Evolutionary conservation across 2,329 filamentous ascomycete species (phyloP), one percentile per base, ranked within the genome.

Genomic region (Pseudomassariella vexata): DNA sequence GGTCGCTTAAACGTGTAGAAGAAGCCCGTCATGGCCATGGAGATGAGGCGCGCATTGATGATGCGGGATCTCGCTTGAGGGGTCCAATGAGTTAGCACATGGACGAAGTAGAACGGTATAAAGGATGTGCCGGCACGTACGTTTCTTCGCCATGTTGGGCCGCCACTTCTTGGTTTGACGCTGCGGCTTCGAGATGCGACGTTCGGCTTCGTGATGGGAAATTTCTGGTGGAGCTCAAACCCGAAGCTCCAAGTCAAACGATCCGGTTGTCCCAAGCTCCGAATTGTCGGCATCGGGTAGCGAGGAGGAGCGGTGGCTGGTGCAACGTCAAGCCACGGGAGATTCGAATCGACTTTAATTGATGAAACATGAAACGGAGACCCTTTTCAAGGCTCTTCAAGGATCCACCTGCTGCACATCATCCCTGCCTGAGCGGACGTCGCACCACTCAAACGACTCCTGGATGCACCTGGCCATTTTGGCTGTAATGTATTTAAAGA

Each of bases 1-100:
- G 88, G 89, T 37, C 94, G 81, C 48, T 82, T 73, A 61, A 94
- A 79, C 33, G 87, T 94, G 62, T 90, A 89, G 73, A 90, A 98
- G 74, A 88, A 98, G 53, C 92, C 92, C 17, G 92, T 98, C 82
- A 95, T 82, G 58, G 92, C 92, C 92, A 98, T 98, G 43, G 88
- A 95, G 59, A 98, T 71, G 47, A 98, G 82, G 58, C 92, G 89
- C 60, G 95, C 90, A 56, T 85, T 77, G 57, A 98, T 82, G 46
- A 90, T 82, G 59, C 94, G 87, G 55, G 89, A 85, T 72, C 96
- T 96, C 40, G 72, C 87, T 94, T 23, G 9, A 19, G 16, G n/a
- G n/a, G n/a, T n/a, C n/a, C n/a, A n/a, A n/a, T n/a, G n/a, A n/a
- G n/a, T n/a, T n/a, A n/a, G n/a, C n/a, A n/a, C n/a, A n/a, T n/a